phyloP scores from a whole-genome alignment of 306 rosid genomes.

The Vigna angularis region DNA sequence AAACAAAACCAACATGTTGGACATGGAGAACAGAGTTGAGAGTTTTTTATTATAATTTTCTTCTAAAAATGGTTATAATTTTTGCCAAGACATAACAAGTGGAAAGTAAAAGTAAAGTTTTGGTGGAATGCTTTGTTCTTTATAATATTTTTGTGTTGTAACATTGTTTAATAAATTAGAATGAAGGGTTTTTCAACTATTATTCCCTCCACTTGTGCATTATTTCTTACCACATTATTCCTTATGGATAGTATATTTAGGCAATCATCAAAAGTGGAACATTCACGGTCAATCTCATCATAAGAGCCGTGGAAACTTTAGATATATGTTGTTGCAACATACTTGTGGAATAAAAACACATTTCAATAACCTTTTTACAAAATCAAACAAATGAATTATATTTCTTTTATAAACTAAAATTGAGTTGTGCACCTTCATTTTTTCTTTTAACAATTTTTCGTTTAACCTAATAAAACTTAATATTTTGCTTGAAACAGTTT shows the following conservation, averaged over 20 bases:
- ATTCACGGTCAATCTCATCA: constrained; percentile 33
- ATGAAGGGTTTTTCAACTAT: constrained; percentile 30
- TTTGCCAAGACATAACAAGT: not conserved
- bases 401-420: not conserved
- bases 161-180: constrained; percentile 8
- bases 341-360: not conserved
- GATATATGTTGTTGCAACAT: constrained; percentile 16
- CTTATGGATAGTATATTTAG: constrained; percentile 17
- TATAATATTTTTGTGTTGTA: constrained; percentile 1
- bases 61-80: too few species aligned
- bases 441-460: too few species aligned
- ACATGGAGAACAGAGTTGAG: not conserved
- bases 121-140: constrained; percentile 12
- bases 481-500: too few species aligned
- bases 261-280: constrained; percentile 41
- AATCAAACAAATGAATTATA: not conserved
- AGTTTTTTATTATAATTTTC: not conserved
- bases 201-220: not conserved
- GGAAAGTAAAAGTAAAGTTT: not conserved
- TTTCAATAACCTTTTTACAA: not conserved
- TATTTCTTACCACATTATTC: constrained; percentile 33
- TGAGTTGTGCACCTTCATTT: too few species aligned
- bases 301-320: constrained; percentile 23
- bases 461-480: too few species aligned
- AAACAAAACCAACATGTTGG: not conserved